These are phyloP conservation scores for Lignosus rhinocerotis DNA, from an alignment of 1,284 basidiomycete genomes.

Conservation along the genomic window DNA sequence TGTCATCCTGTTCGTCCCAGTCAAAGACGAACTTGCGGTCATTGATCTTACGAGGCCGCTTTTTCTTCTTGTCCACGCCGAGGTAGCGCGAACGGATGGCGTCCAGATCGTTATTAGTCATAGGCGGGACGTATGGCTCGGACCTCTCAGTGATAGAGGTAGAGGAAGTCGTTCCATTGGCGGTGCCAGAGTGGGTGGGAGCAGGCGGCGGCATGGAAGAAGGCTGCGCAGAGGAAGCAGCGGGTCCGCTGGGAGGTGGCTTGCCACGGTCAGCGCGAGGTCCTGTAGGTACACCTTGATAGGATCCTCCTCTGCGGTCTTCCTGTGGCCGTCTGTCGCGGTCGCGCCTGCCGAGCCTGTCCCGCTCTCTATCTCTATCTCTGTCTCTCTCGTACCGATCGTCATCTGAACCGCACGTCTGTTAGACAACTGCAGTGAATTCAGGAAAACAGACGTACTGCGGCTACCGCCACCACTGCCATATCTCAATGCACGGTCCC, in stretches of 20 bases:
- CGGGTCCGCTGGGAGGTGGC: constrained; percentile 35
- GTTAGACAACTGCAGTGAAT: constrained; percentile 15
- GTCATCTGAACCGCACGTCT: constrained; percentile 48
- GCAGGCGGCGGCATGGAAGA: constrained; percentile 52
- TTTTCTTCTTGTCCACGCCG: constrained; percentile 90
- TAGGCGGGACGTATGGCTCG: constrained; percentile 62
- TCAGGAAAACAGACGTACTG: constrained; percentile 41
- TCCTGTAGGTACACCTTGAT: constrained; percentile 74
- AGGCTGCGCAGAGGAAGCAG: constrained; percentile 30
- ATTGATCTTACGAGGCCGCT: constrained; percentile 89
- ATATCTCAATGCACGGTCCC: constrained; percentile 39
- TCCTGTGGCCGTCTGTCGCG: constrained; percentile 36
- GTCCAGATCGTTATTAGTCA: constrained; percentile 73
- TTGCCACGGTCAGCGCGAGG: constrained; percentile 74
- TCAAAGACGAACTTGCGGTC: constrained; percentile 99
- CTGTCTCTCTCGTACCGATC: constrained; percentile 52
- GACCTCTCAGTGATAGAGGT: constrained; percentile 36
- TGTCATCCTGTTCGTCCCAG: constrained; percentile 95
- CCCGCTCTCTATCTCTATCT: constrained; percentile 27
- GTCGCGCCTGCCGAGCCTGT: constrained; percentile 35
- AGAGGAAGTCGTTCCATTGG: constrained; percentile 14
- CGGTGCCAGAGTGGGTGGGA: constrained; percentile 35
- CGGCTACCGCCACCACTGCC: constrained; percentile 41
- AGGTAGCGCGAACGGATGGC: constrained; percentile 88
- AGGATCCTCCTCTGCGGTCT: constrained; percentile 33